A percentile compares a stretch with the other conserved stretches of the same genome.
phyloP scores from a whole-genome alignment of 2,329 filamentous ascomycete species.

The Colletotrichum neosansevieriae region DNA sequence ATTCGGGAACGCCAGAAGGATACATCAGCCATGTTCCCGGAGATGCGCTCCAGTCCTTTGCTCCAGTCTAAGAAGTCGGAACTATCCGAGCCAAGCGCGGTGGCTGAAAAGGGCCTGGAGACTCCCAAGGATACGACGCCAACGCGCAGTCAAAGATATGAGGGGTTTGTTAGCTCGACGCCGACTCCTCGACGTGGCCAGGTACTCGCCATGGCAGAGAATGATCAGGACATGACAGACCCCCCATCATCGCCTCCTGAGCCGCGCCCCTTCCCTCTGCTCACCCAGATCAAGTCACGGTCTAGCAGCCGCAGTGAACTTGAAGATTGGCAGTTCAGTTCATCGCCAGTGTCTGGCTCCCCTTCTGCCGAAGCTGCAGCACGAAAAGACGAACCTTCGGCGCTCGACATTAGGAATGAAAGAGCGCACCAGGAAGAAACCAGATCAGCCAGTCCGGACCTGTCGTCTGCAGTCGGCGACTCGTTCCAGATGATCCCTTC shows the following conservation, averaged over 20 bases:
- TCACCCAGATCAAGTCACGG: slow-evolving; percentile 64
- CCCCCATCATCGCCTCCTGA: slow-evolving; percentile 71
- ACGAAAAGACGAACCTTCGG: slow-evolving; percentile 37
- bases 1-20: slow-evolving; percentile 80
- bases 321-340: slow-evolving; percentile 66
- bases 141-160: slow-evolving; percentile 56
- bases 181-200: slow-evolving; percentile 71
- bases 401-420: slow-evolving; percentile 34
- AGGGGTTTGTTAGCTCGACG: slow-evolving; percentile 69
- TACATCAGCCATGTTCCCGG: slow-evolving; percentile 72
- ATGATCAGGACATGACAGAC: slow-evolving; percentile 62
- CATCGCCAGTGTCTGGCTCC: slow-evolving; percentile 66
- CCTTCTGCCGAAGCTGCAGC: slow-evolving; percentile 50
- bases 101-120: slow-evolving; percentile 35
- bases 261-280: slow-evolving; percentile 63
- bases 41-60: slow-evolving; percentile 69
- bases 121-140: slow-evolving; percentile 58
- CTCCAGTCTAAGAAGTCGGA: slow-evolving; percentile 35
- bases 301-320: slow-evolving; percentile 56
- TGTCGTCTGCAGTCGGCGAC: slow-evolving; percentile 27
- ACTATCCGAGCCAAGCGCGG: slow-evolving; percentile 19
- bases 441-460: slow-evolving; percentile 23
- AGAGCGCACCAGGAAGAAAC: slow-evolving; percentile 35
- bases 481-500: slow-evolving; percentile 46
- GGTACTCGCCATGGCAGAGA: slow-evolving; percentile 58